Percentiles rank a stretch among this genome's conserved stretches.
phyloP scores from a whole-genome alignment of 768 basidiomycete species.

The Tricholoma hemisulphureum region DNA sequence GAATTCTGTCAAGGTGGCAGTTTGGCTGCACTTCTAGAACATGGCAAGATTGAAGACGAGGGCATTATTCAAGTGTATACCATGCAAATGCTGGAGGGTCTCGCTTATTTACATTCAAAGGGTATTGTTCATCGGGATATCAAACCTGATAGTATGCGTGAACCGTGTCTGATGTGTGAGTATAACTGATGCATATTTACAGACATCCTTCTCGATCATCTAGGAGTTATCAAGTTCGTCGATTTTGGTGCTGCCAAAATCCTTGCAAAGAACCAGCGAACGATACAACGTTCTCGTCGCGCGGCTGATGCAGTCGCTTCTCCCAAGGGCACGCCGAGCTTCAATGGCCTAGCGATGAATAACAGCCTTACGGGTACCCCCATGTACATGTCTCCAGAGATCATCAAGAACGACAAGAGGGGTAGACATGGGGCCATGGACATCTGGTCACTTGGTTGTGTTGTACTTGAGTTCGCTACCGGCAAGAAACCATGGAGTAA shows the following conservation, averaged over 20 bases:
- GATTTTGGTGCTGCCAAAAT: slow-evolving; percentile 99
- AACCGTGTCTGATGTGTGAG: background rate
- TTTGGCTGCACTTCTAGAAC: slow-evolving; percentile 82
- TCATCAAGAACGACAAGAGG: slow-evolving; percentile 90
- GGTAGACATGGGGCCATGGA: slow-evolving; percentile 96
- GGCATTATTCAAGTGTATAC: slow-evolving; percentile 94
- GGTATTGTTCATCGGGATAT: slow-evolving; percentile 95
- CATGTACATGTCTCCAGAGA: slow-evolving; percentile 99
- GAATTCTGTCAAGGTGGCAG: slow-evolving; percentile 98
- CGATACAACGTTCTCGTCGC: slow-evolving; percentile 73
- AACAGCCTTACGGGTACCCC: slow-evolving; percentile 96
- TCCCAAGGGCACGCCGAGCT: slow-evolving; percentile 29
- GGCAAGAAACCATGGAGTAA: slow-evolving; percentile 99
- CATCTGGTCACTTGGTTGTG: slow-evolving; percentile 96
- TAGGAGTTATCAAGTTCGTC: slow-evolving; percentile 92
- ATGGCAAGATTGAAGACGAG: slow-evolving; percentile 95
- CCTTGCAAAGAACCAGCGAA: slow-evolving; percentile 83
- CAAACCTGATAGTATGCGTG: slow-evolving; percentile 91
- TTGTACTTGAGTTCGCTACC: slow-evolving; percentile 95
- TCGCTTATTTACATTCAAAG: slow-evolving; percentile 90
- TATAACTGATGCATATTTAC: slow-evolving; percentile 8
- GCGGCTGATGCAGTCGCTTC: slow-evolving; percentile 39
- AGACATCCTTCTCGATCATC: slow-evolving; percentile 92
- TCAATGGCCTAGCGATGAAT: slow-evolving; percentile 55
- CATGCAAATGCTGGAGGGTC: slow-evolving; percentile 93